Evolutionary conservation across 1,139 yeast species (phyloP), one percentile per base, ranked within the genome.

Genomic region (Zygotorulaspora mrakii): DNA sequence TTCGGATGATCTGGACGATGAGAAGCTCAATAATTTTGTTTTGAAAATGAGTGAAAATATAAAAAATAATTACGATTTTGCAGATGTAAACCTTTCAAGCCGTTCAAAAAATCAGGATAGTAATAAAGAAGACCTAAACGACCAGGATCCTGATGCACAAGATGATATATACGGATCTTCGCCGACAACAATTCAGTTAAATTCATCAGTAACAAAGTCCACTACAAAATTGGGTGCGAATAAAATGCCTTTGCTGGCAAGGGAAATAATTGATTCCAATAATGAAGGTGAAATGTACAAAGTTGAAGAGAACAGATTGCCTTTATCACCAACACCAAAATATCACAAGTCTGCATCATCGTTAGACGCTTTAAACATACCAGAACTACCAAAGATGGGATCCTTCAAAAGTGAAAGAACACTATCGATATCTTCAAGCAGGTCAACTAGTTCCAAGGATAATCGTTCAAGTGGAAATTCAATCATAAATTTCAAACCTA

Each of bases 351-450:
- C 40, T 22, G 8, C 38, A 20, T 23, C 43, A 17, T 35, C 40
- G 17, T 33, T 40, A 11, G 47, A 45, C 13, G 34, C 42, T 4
- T 35, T 57, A 13, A 47, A 45, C n/a, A 52, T 59, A 6, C 62
- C 62, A 1, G 64, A 59, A 35, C 46, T 61, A 27, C 65, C 65
- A n/a, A 61, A 59, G 36, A 58, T 61, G 63, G 65, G 65, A 4
- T 59, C 64, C 2, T 61, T 61, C 42, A 54, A 45, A 31, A 56
- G 61, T 31, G 61, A 57, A 14, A 35, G 46, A 10, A 42, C 47
- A 6, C 33, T 34, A 3, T 47, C 51, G n/a, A 24, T 49, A 17
- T 42, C 51, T 1, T 39, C 49, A 5, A 47, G 42, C 23, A 31
- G 22, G 26, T 29, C 31, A n/a, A 25, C 33, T 18, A 30, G 31